phyloP scores from a whole-genome alignment of 352 stramenopile species.

The Globisporangium orthogonon region DNA sequence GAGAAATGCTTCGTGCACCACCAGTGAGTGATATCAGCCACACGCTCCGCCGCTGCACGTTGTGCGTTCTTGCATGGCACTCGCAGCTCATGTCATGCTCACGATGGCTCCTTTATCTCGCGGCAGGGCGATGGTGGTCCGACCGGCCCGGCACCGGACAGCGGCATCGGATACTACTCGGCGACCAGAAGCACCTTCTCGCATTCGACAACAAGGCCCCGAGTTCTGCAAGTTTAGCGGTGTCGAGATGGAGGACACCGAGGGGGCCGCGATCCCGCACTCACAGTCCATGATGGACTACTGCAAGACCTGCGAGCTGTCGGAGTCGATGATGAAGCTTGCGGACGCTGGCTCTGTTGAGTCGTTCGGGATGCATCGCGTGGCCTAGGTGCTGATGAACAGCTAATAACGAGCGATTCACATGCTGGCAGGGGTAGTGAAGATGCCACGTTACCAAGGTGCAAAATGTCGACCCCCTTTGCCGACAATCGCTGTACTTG shows the following conservation, averaged over 20 bases:
- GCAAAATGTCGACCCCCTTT: no score
- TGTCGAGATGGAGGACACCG: slow-evolving; percentile 53
- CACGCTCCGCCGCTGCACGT: background rate
- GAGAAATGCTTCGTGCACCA: no score
- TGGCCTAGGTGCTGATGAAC: slow-evolving; percentile 73
- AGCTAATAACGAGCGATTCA: no score
- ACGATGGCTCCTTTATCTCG: background rate
- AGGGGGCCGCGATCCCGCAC: slow-evolving; percentile 45
- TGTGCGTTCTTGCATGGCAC: slow-evolving; percentile 1
- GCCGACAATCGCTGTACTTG: no score
- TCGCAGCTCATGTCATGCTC: background rate
- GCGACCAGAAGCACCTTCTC: slow-evolving; percentile 79
- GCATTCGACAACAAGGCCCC: slow-evolving; percentile 57
- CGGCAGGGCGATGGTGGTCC: slow-evolving; percentile 67
- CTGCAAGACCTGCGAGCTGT: slow-evolving; percentile 50
- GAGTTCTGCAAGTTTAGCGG: slow-evolving; percentile 72
- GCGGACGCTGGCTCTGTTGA: slow-evolving; percentile 61
- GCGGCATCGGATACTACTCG: slow-evolving; percentile 83
- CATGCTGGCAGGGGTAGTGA: no score
- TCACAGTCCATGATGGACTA: slow-evolving; percentile 77
- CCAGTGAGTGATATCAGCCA: background rate
- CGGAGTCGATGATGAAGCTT: slow-evolving; percentile 77
- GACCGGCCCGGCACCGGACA: slow-evolving; percentile 60
- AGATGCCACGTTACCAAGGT: no score
- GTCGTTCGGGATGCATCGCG: slow-evolving; percentile 71